phyloP scores from a whole-genome alignment of 2,329 filamentous ascomycete species.

The Trichoderma asperellum region DNA sequence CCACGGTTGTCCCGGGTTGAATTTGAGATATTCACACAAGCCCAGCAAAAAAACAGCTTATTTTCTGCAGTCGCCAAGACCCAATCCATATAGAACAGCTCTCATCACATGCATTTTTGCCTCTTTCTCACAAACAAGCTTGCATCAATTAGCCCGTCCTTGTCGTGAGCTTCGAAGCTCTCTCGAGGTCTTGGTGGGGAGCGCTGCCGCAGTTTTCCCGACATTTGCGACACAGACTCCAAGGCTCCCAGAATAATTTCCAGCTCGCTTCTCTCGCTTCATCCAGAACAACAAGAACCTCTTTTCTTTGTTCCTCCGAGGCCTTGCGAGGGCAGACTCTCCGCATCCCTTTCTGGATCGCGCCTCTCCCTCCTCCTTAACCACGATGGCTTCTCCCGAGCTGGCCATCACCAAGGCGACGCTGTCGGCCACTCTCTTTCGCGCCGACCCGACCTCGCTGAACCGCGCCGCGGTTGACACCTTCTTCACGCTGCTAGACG shows the following conservation, averaged over 20 bases:
- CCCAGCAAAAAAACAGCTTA: not conserved
- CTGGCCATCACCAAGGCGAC: conserved; percentile 78
- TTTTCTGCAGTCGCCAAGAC: not conserved
- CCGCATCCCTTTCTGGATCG: conserved; percentile 6
- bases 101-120: not conserved
- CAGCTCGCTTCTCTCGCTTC: not conserved
- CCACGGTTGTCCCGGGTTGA: not conserved
- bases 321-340: conserved; percentile 21
- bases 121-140: not conserved
- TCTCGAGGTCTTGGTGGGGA: not conserved
- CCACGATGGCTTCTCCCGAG: conserved; percentile 67
- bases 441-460: conserved; percentile 72
- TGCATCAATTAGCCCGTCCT: not conserved
- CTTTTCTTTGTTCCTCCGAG: not conserved
- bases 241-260: not conserved
- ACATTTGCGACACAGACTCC: conserved; percentile 1
- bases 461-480: conserved; percentile 69
- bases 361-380: not conserved
- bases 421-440: conserved; percentile 73
- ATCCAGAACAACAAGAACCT: not conserved
- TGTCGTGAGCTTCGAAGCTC: not conserved
- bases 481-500: conserved; percentile 69
- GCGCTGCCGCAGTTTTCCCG: conserved; percentile 15
- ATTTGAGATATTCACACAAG: not conserved
- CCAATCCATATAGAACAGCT: not conserved